phyloP scores from a whole-genome alignment of 257 asterid species.

The Orobanche coerulescens region DNA sequence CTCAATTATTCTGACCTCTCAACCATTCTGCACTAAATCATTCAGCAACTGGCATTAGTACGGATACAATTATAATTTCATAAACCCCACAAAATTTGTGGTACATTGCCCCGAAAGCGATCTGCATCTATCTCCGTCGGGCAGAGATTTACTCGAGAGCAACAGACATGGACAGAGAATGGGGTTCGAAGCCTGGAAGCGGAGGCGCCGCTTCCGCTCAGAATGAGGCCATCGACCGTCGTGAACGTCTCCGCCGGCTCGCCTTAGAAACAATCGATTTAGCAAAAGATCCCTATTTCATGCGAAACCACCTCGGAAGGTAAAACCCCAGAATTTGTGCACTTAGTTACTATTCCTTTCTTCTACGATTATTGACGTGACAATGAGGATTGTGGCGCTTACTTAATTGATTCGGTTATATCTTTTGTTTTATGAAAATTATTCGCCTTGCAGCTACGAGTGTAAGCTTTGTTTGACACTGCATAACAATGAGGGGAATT shows the following conservation, averaged over 20 bases:
- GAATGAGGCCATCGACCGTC: slow-evolving; percentile 94
- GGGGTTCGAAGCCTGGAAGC: slow-evolving; percentile 99
- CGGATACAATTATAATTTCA: too few species aligned
- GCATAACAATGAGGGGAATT: slow-evolving; percentile 98
- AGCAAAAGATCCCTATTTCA: slow-evolving; percentile 94
- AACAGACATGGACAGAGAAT: slow-evolving; percentile 72
- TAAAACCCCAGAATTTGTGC: slow-evolving; percentile 25
- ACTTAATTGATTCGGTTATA: slow-evolving; percentile 2
- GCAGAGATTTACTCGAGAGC: neutral
- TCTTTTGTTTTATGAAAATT: neutral
- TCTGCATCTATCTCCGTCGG: neutral
- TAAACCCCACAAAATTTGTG: too few species aligned
- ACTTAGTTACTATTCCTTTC: neutral
- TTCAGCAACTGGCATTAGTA: too few species aligned
- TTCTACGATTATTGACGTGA: neutral
- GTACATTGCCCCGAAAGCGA: neutral
- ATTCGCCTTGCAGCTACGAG: slow-evolving; percentile 50
- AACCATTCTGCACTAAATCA: too few species aligned
- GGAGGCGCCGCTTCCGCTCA: slow-evolving; percentile 98
- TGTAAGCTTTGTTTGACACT: slow-evolving; percentile 91
- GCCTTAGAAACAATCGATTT: slow-evolving; percentile 93
- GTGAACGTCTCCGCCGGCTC: slow-evolving; percentile 83
- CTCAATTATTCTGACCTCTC: too few species aligned
- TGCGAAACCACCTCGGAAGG: slow-evolving; percentile 98
- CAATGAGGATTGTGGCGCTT: neutral